These are phyloP conservation scores for Sonneratia caseolaris DNA, from an alignment of 345 rosid species.

Conservation along the genomic window DNA sequence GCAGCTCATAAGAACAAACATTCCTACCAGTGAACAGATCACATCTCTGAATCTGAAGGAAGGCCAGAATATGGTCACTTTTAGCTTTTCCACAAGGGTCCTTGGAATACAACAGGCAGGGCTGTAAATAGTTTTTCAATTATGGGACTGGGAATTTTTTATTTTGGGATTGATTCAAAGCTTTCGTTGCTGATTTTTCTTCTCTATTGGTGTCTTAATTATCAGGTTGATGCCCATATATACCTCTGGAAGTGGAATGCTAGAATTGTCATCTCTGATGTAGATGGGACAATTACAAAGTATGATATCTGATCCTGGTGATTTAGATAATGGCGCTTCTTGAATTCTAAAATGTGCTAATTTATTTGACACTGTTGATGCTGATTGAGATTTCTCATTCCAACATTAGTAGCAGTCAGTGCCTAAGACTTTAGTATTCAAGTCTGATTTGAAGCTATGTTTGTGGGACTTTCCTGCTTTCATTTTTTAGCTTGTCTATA, in stretches of 20 bases:
- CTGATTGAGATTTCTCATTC: not conserved
- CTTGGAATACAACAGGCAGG: slow-evolving; percentile 84
- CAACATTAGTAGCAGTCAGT: not conserved
- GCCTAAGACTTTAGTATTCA: not conserved
- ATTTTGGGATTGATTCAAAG: not conserved
- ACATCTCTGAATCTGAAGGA: slow-evolving; percentile 84
- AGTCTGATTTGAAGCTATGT: too few relatives aligned
- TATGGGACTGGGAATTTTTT: not conserved
- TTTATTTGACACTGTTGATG: not conserved
- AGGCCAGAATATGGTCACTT: slow-evolving; percentile 77
- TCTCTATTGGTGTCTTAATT: slow-evolving; percentile 9
- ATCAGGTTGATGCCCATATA: slow-evolving; percentile 84
- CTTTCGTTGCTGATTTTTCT: slow-evolving; percentile 3
- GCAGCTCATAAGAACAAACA: slow-evolving; percentile 63
- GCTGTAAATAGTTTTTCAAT: not conserved
- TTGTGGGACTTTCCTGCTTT: too few relatives aligned
- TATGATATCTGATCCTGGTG: slow-evolving; percentile 17
- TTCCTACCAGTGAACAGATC: slow-evolving; percentile 81
- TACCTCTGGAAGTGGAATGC: slow-evolving; percentile 96
- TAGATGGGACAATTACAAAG: slow-evolving; percentile 96
- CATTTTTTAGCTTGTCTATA: too few relatives aligned
- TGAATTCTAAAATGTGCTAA: not conserved
- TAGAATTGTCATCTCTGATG: slow-evolving; percentile 84
- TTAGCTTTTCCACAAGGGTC: slow-evolving; percentile 84
- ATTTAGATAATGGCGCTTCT: not conserved